Base-by-base conservation (phyloP, 2,329 filamentous ascomycete genomes). In the Cucurbitaria berberidis region DNA sequence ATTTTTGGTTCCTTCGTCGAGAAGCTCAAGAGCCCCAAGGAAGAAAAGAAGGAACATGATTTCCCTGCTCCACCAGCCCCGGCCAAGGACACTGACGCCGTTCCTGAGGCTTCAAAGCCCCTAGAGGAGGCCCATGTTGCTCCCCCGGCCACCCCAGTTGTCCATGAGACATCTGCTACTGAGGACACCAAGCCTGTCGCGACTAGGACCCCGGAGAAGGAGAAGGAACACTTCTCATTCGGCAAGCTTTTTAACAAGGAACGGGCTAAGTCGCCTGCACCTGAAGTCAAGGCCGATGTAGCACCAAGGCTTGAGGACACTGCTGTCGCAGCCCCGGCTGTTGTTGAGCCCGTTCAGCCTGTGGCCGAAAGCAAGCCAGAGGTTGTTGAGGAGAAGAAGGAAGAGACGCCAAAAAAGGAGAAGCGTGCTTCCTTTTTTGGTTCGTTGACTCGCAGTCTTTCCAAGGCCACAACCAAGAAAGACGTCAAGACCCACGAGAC, bases 361-460 rank as follows among this genome's bases (percentile, higher is more conserved):
- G 57, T 57, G 47, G 73, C 76, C 10, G 81, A 82, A 65, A 57
- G 75, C 63, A 76, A 70, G 59, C 73, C 75, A 32, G 80, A 82
- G 56, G 73, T 61, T n/a, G 58, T 81, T 47, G 75, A 59, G 44
- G 64, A 67, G 59, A 56, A 66, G 51, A 60, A 65, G 51, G 62
- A 66, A 48, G 60, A 63, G 62, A 75, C 82, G 59, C 75, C 77
- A 41, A 72, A 81, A 64, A 91, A 90, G 84, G 84, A 85, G 78
- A 96, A 96, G 89, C 89, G 91, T 77, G 86, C 87, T 79, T 93
- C 90, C 63, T 88, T 93, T 70, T 96, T 96, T 77, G 86, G 85
- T 66, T 87, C 87, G 69, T 85, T 90, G 69, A 84, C 75, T 62
- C 76, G 76, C 62, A 73, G 72, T 26, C 67, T 74, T 62, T 75